phyloP scores from a whole-genome alignment of 1,284 basidiomycete species.

The Calocybe gambosa region DNA sequence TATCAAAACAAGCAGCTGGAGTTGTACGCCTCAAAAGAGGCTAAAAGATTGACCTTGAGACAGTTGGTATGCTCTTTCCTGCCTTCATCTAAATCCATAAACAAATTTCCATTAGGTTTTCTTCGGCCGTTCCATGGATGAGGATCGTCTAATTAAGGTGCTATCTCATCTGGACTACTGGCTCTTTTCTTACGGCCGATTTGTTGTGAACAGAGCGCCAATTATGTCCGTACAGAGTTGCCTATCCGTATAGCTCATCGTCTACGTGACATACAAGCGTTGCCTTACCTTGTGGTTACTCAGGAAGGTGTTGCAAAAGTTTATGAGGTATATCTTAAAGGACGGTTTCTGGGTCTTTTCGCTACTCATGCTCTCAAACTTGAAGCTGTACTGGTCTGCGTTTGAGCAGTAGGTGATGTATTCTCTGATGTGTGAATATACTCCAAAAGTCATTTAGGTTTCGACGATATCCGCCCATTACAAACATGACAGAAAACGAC shows the following conservation, averaged over 20 bases:
- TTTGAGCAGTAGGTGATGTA: slow-evolving; percentile 62
- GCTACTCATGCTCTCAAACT: background rate
- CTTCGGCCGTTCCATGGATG: slow-evolving; percentile 72
- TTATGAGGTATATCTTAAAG: slow-evolving; percentile 59
- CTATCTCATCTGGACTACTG: slow-evolving; percentile 12
- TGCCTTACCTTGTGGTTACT: slow-evolving; percentile 86
- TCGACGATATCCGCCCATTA: slow-evolving; percentile 71
- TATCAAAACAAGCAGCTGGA: slow-evolving; percentile 85
- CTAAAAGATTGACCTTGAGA: slow-evolving; percentile 70
- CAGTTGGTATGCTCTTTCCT: slow-evolving; percentile 61
- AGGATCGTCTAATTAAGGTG: slow-evolving; percentile 70
- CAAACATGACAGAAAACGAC: slow-evolving; percentile 70
- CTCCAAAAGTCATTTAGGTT: slow-evolving; percentile 42
- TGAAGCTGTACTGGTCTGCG: slow-evolving; percentile 73
- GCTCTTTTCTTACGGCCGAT: slow-evolving; percentile 6
- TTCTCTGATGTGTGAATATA: slow-evolving; percentile 10
- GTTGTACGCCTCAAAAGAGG: slow-evolving; percentile 71
- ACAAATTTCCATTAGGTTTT: slow-evolving; percentile 40
- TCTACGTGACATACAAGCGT: slow-evolving; percentile 77
- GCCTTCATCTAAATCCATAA: background rate
- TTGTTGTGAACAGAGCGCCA: slow-evolving; percentile 63
- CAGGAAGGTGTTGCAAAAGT: slow-evolving; percentile 81
- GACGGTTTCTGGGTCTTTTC: background rate
- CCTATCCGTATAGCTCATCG: slow-evolving; percentile 87
- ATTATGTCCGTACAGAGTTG: slow-evolving; percentile 85